Evolutionary conservation across 306 rosid genomes (phyloP), one percentile per base, ranked within the genome.

Genomic region (Glycine latifolia): DNA sequence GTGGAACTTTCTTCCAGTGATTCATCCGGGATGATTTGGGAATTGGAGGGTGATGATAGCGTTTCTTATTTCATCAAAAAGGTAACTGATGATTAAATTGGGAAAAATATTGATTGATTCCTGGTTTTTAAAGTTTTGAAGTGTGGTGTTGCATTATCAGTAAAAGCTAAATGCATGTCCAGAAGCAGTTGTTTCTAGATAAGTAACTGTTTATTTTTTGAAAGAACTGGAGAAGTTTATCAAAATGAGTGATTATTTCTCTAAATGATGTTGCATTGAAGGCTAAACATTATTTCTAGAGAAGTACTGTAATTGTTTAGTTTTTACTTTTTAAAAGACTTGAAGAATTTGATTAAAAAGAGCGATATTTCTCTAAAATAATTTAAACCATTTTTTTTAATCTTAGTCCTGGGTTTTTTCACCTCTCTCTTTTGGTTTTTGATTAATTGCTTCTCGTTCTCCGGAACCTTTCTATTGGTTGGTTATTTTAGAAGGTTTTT

Each of bases 51-150:
- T 73, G 96, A 91, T 67, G 73, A 68, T 56, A 80, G 75, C 56
- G 35, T 95, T 82, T 78, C 87, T 72, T 93, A 95, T 92, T 93
- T 92, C 90, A 86, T 91, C 46, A 86, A 85, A 35, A 92, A 90
- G 98, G 99, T 96, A 89, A 78, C 56, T 76, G 54, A 41, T 69
- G 5, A 5, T 62, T 8, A 31, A 82, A 15, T 56, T 15, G 44
- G 9, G 44, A 58, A 48, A 31, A 31, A 41, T 1, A 6, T 54
- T 71, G 9, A 17, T 43, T 71, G 67, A 6, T 47, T 26, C 7
- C 4, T 60, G 10, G 13, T 11, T 49, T 46, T 50, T 35, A 43
- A 8, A 20, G 47, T 8, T 80, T 14, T n/a, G 69, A 26, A 2
- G 53, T 68, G 2, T 56, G 52, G 50, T 48, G 66, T 67, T 67